phyloP scores from a whole-genome alignment of 2,329 filamentous ascomycete genomes.

The Microthyrium microscopicum region DNA sequence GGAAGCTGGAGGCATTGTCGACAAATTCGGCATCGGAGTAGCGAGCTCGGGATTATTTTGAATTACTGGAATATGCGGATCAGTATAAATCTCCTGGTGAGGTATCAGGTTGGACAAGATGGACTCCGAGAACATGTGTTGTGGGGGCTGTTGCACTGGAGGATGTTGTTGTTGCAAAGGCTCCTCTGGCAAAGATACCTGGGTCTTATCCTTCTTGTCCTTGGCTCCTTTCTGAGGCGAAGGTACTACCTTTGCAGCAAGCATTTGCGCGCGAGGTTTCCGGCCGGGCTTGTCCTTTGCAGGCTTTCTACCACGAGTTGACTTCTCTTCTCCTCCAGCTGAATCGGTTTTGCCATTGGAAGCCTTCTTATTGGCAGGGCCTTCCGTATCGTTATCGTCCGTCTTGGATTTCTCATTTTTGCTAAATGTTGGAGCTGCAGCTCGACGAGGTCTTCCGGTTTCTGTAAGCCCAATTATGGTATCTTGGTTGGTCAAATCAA shows the following conservation, averaged over 20 bases:
- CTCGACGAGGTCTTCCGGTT: slow-evolving; percentile 31
- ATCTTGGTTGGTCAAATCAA: slow-evolving; percentile 21
- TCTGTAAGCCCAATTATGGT: slow-evolving; percentile 27
- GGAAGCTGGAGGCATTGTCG: too few species aligned
- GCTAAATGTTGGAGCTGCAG: slow-evolving; percentile 53
- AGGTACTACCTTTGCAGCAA: slow-evolving; percentile 15
- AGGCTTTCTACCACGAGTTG: slow-evolving; percentile 14
- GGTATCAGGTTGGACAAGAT: background rate
- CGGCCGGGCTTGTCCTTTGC: slow-evolving; percentile 19
- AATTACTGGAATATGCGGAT: too few species aligned
- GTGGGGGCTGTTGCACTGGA: background rate
- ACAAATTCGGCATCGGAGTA: too few species aligned
- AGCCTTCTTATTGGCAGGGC: slow-evolving; percentile 11
- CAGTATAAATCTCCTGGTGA: too few species aligned
- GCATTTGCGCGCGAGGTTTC: slow-evolving; percentile 24
- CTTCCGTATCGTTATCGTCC: slow-evolving; percentile 16
- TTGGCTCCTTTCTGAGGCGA: slow-evolving; percentile 7
- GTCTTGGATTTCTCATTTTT: slow-evolving; percentile 48
- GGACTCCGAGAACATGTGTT: slow-evolving; percentile 4
- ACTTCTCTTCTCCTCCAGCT: slow-evolving; percentile 17
- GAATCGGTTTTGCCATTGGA: slow-evolving; percentile 8
- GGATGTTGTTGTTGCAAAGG: too few species aligned
- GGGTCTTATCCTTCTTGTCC: slow-evolving; percentile 8
- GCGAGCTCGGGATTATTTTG: too few species aligned
- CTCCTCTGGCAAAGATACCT: too few species aligned